phyloP scores from a whole-genome alignment of 108 stramenopile species.

The Discostella pseudostelligera region DNA sequence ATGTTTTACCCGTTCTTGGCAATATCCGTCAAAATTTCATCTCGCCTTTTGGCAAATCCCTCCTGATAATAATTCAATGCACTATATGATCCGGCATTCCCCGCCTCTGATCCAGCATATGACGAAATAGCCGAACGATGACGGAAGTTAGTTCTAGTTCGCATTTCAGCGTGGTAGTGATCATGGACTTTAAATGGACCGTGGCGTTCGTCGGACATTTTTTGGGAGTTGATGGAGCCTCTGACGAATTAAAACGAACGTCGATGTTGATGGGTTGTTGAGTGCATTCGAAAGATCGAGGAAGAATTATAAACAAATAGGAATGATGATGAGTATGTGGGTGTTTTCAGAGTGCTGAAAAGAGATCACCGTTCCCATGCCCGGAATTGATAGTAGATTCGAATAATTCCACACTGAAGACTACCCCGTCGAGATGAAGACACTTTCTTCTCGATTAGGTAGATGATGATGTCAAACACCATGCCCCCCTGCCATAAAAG shows the following conservation, averaged over 20 bases:
- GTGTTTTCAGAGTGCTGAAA: no score
- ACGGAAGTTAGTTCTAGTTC: constrained; percentile 50
- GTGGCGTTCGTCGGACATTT: constrained; percentile 56
- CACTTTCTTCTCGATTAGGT: no score
- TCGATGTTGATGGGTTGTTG: neutral
- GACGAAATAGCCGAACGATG: constrained; percentile 53
- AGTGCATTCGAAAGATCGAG: no score
- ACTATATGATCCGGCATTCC: constrained; percentile 52
- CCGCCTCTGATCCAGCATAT: constrained; percentile 53
- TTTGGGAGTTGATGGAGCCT: constrained; percentile 62
- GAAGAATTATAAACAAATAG: no score
- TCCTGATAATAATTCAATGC: constrained; percentile 55
- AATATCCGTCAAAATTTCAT: constrained; percentile 55
- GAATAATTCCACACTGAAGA: no score
- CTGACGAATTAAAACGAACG: constrained; percentile 20
- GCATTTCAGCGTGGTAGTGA: constrained; percentile 44
- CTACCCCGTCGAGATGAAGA: no score
- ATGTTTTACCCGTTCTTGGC: constrained; percentile 33
- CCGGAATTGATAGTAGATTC: no score
- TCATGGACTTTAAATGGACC: constrained; percentile 50
- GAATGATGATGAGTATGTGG: no score
- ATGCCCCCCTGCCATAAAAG: no score
- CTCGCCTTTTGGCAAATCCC: constrained; percentile 53
- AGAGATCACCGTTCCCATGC: no score
- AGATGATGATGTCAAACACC: no score